Base-by-base conservation (phyloP, 805 yeast genomes). In the Spathaspora girioi region DNA sequence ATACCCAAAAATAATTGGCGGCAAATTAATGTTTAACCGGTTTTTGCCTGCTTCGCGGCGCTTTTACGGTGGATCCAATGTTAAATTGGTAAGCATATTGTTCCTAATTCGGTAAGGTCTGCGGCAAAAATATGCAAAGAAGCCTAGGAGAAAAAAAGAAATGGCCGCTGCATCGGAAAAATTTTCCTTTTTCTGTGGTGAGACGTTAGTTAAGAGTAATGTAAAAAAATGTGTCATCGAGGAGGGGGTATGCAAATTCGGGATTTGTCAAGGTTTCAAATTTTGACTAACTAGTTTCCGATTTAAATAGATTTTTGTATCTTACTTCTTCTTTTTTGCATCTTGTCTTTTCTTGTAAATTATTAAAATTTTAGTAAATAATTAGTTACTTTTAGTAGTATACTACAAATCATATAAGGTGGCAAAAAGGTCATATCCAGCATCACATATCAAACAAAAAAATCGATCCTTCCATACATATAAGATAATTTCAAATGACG, bases 401-500 rank as follows among this genome's bases (percentile, higher is more conserved):
- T 31, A 31, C n/a, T 14, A 31, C 35, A 31, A 14, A 14, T n/a
- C n/a, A 11, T 35, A n/a, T n/a, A 35, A 35, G 40, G 40, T 35
- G 40, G 40, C 17, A n/a, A 31, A 23, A 23, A 23, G 32, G 14
- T 10, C 17, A 35, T 35, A 35, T 35, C 17, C 40, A 35, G 40
- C 15, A 35, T 35, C 3, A 6, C 3, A n/a, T 35, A 35, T n/a
- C 3, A 29, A 35, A 35, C 14, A 23, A 23, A 23, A n/a, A 31
- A 3, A 4, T 4, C 14, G 14, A 35, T 8, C 7, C 14, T 11
- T 35, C 5, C 40, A 35, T 23, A n/a, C 15, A 35, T 35, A n/a
- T 15, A 35, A n/a, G 11, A 35, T n/a, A n/a, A 29, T 11, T 10
- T 14, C 3, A 35, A n/a, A 58, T 56, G 60, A 58, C 61, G 7